Evolutionary conservation across 805 yeast species (phyloP), one percentile per base, ranked within the genome.

Genomic region (Yamadazyma olivae): DNA sequence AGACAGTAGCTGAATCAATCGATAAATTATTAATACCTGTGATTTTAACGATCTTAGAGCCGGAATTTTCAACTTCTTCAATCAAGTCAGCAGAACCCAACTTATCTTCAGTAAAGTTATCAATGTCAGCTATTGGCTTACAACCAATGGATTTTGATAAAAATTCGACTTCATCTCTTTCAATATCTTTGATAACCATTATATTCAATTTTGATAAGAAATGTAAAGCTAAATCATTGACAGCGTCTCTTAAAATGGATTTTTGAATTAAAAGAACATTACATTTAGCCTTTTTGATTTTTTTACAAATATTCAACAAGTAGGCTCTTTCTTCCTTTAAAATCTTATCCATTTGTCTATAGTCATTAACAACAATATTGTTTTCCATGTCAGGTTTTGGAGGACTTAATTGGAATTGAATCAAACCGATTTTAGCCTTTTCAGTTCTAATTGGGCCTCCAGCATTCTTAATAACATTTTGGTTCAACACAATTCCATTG

Each of bases 321-420:
- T 93, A 93, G 19, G 96, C 93, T 59, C 99, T 82, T 72, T 93
- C 99, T 67, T 93, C 99, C 58, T 95, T 93, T 57, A 93, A 73
- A 50, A 93, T 93, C 69, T 91, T 93, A 65, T 93, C 99, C 99
- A 93, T 93, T 66, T 93, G 99, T 64, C 99, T 79, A 70, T 93
- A 93, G 63, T 93, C 99, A 57, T 86, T 93, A 37, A 93, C 98
- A 39, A 93, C 95, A 33, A 93, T 91, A 57, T 90, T 91, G 63
- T 93, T 93, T 68, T 93, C 99, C 83, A 95, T 83, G 57, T 89
- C 97, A 15, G 97, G 97, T 59, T 89, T 89, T 47, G 97, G 97
- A 17, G 97, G 96, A 15, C 96, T 87, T 44, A 89, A 75, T 71
- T 86, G 99, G 71, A 86, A 93, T 70, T 89, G 99, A 54, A 85